Base-by-base conservation (phyloP, 108 stramenopile species). In the Ochromonas danica region DNA sequence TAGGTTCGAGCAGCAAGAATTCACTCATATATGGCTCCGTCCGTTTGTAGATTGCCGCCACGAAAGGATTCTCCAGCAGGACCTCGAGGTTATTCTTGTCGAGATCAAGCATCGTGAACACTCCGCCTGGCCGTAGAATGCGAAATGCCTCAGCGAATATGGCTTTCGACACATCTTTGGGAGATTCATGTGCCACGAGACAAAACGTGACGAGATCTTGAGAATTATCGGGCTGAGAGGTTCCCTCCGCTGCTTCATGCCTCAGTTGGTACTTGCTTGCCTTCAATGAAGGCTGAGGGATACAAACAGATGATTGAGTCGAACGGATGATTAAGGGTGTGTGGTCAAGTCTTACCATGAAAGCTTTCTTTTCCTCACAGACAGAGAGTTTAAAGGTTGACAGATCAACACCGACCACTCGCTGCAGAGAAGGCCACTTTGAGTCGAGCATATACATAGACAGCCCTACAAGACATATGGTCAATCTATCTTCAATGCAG, bases 1-100 rank as follows among this genome's bases (percentile, higher is more conserved):
- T 39, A 33, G 81, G 51, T 57, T 83, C 51, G 28, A 83, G 80
- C 40, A 61, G 43, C 79, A 83, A 70, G 80, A 78, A 83, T 75
- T 83, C 82, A 1, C 61, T 71, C 82, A 83, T 81, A 70, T 83
- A 83, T 35, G 82, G 82, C 71, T 83, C 82, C 41, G 82, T 80
- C 22, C 3, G 3, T 75, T 83, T 83, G 80, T 83, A 83, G 1
- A 83, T 42, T 0, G 82, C 82, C 1, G 82, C 82, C 1, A 83
- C 82, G 28, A 83, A 83, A 72, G 82, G 82, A 75, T 81, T 81
- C 74, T 81, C 80, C 71, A 83, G 72, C 51, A 83, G 33, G 39
- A 80, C 79, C 71, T 80, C 79, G 1, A 83, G 80, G 82, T 83
- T 83, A 41, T 83, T 43, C 80, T 83, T 83, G 45, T 83, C 82